Evolutionary conservation across 1,139 yeast species (phyloP).

Genomic region (Debaryomyces subglobosus): DNA sequence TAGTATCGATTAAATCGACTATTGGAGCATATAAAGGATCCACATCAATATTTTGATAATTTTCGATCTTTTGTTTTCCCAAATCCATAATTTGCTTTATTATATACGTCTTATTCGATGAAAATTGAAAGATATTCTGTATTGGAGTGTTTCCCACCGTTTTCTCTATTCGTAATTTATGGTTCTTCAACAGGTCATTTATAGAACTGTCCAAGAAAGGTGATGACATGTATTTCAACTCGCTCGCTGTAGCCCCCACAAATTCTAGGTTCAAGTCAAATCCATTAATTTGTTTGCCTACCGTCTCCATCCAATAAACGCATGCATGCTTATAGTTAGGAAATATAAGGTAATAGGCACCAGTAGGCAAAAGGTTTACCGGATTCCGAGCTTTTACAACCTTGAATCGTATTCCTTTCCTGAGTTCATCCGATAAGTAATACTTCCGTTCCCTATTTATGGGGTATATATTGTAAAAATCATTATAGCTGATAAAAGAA

Average conservation of each 20-base stretch:
- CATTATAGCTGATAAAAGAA: conserved; percentile 39
- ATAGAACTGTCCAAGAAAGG: conserved; percentile 25
- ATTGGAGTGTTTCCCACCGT: conserved; percentile 11
- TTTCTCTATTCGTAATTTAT: conserved; percentile 2
- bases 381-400: conserved; percentile 55
- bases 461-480: conserved; percentile 43
- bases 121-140: conserved; percentile 18
- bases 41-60: conserved; percentile 10
- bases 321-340: conserved; percentile 51
- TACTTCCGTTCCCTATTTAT: conserved; percentile 33
- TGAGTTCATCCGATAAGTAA: conserved; percentile 22
- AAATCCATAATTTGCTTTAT: conserved; percentile 8
- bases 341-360: conserved; percentile 58
- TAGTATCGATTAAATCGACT: conserved; percentile 17
- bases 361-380: conserved; percentile 41
- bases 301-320: conserved; percentile 51
- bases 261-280: conserved; percentile 47
- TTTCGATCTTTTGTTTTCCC: conserved; percentile 8
- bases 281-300: conserved; percentile 54
- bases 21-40: conserved; percentile 19
- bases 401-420: conserved; percentile 30
- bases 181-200: conserved; percentile 6
- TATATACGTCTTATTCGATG: conserved; percentile 13
- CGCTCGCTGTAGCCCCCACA: conserved; percentile 26
- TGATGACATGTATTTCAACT: conserved; percentile 29